Conservation (phyloP, 768 basidiomycete genomes). For the Russula sp. region DNA sequence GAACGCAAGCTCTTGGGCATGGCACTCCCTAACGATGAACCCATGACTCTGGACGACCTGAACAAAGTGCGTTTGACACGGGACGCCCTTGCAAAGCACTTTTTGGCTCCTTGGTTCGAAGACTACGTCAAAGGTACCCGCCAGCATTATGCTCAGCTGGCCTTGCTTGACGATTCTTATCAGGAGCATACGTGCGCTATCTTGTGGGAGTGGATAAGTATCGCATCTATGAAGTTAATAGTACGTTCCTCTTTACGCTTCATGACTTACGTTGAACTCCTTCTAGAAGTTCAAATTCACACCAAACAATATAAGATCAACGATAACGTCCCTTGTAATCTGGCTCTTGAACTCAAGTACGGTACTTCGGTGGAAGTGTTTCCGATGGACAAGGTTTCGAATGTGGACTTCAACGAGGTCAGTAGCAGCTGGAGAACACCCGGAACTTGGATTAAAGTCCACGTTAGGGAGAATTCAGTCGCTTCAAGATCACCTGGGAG, state of each 20-base stretch:
- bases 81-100: conserved; percentile 63
- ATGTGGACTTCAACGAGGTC: conserved; percentile 58
- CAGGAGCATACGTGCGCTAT: conserved; percentile 85
- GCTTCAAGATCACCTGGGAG: conserved; percentile 41
- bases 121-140: conserved; percentile 68
- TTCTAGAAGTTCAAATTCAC: conserved; percentile 44
- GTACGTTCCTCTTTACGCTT: conserved; percentile 44
- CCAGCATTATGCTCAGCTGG: background rate
- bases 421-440: conserved; percentile 26
- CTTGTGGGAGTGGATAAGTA: conserved; percentile 71
- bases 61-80: conserved; percentile 60
- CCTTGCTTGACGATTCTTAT: background rate
- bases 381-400: conserved; percentile 84
- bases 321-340: conserved; percentile 55
- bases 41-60: conserved; percentile 53
- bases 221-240: conserved; percentile 71
- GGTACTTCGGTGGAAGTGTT: conserved; percentile 59
- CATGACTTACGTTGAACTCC: conserved; percentile 6
- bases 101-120: conserved; percentile 77
- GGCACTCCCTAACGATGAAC: conserved; percentile 38
- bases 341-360: conserved; percentile 63
- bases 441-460: background rate
- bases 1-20: conserved; percentile 47
- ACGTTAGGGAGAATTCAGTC: conserved; percentile 65
- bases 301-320: conserved; percentile 70